Percentiles rank a stretch among this genome's conserved stretches.
Evolutionary conservation across 768 basidiomycete genomes (phyloP).

Genomic region (Artomyces pyxidatus): DNA sequence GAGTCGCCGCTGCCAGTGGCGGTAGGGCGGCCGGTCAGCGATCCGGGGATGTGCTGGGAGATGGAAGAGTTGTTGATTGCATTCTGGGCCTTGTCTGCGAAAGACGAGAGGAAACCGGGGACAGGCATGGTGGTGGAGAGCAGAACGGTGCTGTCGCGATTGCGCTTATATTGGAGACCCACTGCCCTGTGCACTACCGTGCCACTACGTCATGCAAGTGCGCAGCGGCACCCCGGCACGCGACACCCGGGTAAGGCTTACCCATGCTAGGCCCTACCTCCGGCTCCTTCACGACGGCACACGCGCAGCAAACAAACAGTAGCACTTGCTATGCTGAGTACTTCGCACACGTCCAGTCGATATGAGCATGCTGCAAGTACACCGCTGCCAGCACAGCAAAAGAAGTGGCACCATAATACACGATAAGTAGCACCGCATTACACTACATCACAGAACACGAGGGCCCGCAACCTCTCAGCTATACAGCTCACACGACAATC

Average conservation of each 20-base stretch:
- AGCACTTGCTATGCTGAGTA: too few relatives aligned
- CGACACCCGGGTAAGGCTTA: too few relatives aligned
- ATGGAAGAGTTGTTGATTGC: slow-evolving; percentile 59
- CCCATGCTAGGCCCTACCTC: too few relatives aligned
- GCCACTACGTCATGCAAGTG: too few relatives aligned
- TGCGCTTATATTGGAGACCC: too few relatives aligned
- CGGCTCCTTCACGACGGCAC: too few relatives aligned
- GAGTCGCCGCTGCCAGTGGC: slow-evolving; percentile 9
- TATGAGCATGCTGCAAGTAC: too few relatives aligned
- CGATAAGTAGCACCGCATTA: not conserved
- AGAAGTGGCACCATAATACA: slow-evolving; percentile 7
- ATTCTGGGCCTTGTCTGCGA: slow-evolving; percentile 72
- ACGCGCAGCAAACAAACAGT: too few relatives aligned
- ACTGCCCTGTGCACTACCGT: too few relatives aligned
- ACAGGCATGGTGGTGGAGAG: slow-evolving; percentile 40
- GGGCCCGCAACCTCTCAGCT: not conserved
- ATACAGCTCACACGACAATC: slow-evolving; percentile 52
- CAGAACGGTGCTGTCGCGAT: not conserved
- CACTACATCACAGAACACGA: not conserved
- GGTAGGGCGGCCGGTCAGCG: slow-evolving; percentile 31
- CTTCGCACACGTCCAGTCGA: too few relatives aligned
- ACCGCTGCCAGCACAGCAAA: too few relatives aligned
- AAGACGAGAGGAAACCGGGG: slow-evolving; percentile 52
- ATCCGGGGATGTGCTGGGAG: slow-evolving; percentile 44
- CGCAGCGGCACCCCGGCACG: too few relatives aligned